These are phyloP conservation scores for Fagopyrum homotropicum DNA, from an alignment of 148 eudicot genomes.

Conservation along the genomic window DNA sequence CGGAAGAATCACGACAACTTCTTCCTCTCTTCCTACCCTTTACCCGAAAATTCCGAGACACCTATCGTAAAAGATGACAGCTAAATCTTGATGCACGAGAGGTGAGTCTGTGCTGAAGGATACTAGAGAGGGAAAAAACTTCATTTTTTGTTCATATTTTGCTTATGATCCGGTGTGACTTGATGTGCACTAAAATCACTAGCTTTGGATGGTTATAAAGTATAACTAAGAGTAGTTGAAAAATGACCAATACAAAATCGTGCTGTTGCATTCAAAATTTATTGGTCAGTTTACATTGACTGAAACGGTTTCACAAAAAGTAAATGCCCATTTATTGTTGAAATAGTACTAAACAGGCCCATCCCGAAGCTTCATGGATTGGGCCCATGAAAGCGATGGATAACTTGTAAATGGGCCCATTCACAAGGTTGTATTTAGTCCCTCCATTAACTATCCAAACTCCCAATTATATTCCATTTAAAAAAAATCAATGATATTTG, in stretches of 20 bases:
- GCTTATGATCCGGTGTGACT: background rate
- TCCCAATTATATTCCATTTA: too few species aligned
- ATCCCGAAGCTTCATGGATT: constrained; percentile 3
- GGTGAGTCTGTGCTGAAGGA: too few species aligned
- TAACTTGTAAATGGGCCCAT: background rate
- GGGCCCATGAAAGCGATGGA: constrained; percentile 11
- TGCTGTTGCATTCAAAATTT: constrained; percentile 1
- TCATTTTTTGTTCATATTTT: background rate
- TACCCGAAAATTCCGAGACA: constrained; percentile 8
- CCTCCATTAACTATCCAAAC: background rate
- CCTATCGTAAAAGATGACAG: background rate
- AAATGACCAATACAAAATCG: background rate
- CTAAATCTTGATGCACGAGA: too few species aligned
- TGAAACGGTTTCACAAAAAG: background rate
- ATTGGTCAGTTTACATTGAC: background rate
- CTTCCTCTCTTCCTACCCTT: constrained; percentile 11
- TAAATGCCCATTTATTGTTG: background rate
- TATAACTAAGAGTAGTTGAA: background rate
- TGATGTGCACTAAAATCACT: background rate
- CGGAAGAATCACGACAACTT: constrained; percentile 7
- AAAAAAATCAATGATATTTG: too few species aligned
- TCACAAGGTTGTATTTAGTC: background rate
- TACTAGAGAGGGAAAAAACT: too few species aligned
- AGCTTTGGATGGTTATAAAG: background rate
- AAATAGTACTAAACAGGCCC: background rate